Conservation (phyloP, 1,284 basidiomycete species). For the Ustilago cynodontis region DNA sequence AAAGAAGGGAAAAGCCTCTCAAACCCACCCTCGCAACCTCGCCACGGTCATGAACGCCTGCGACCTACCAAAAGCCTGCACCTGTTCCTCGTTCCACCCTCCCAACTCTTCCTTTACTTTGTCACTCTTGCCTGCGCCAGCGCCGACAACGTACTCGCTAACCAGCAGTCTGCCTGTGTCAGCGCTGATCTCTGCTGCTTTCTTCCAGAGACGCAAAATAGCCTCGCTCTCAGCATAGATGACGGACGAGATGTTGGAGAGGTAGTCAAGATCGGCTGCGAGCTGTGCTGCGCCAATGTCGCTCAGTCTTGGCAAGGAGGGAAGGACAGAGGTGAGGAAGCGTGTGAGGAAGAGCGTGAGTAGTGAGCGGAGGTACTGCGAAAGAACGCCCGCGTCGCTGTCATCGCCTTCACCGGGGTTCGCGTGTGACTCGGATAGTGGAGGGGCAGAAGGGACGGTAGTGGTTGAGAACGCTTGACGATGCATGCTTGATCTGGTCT, state of each 20-base stretch:
- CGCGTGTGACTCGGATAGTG: conserved; percentile 25
- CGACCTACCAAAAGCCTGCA: conserved; percentile 13
- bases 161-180: conserved; percentile 22
- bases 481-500: conserved; percentile 37
- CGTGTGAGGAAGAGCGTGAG: conserved; percentile 78
- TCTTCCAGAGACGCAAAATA: conserved; percentile 34
- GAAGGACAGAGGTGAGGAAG: conserved; percentile 35
- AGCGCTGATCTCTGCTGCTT: conserved; percentile 20
- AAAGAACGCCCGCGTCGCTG: conserved; percentile 73
- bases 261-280: conserved; percentile 86
- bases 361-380: conserved; percentile 80
- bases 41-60: conserved; percentile 32
- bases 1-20: background rate
- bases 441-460: conserved; percentile 71
- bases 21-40: conserved; percentile 39
- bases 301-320: conserved; percentile 75
- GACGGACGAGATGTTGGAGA: conserved; percentile 89
- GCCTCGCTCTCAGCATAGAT: conserved; percentile 71
- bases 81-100: conserved; percentile 14
- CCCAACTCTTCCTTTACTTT: conserved; percentile 9
- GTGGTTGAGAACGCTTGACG: conserved; percentile 41
- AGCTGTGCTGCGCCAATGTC: conserved; percentile 83
- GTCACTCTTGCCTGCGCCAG: background rate
- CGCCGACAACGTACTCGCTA: conserved; percentile 11
- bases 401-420: conserved; percentile 52